These are phyloP conservation scores for Calonectria montana DNA, from an alignment of 2,329 filamentous ascomycete genomes.

Conservation along the genomic window DNA sequence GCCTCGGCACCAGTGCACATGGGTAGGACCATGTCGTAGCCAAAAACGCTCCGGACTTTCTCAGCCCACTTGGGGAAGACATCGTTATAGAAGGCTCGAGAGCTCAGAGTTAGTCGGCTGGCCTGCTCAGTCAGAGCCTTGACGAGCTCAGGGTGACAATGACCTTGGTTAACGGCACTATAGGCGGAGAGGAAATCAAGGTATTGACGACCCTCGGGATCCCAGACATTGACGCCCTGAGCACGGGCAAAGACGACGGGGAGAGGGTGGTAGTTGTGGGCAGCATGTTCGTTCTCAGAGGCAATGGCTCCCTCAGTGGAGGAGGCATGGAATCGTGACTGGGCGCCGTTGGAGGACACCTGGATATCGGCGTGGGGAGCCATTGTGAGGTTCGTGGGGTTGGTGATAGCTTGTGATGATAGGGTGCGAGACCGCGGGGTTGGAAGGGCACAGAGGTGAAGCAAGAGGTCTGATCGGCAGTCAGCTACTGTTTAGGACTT, in stretches of 20 bases:
- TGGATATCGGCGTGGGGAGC: constrained; percentile 67
- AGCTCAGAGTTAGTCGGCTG: constrained; percentile 88
- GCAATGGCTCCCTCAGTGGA: constrained; percentile 85
- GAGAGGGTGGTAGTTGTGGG: constrained; percentile 98
- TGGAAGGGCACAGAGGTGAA: constrained; percentile 7
- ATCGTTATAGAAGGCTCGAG: constrained; percentile 97
- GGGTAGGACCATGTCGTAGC: constrained; percentile 96
- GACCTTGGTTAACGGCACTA: constrained; percentile 97
- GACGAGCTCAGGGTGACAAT: constrained; percentile 96
- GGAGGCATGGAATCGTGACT: constrained; percentile 74
- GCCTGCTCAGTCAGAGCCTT: constrained; percentile 92
- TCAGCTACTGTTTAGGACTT: neutral
- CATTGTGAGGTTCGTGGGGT: constrained; percentile 54
- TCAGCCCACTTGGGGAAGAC: constrained; percentile 96
- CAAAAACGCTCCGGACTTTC: constrained; percentile 88
- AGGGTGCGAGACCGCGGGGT: constrained; percentile 10
- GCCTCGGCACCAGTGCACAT: constrained; percentile 98
- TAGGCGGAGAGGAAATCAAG: constrained; percentile 98
- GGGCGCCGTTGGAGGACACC: constrained; percentile 39
- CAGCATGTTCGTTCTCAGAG: constrained; percentile 85
- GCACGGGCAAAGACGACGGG: constrained; percentile 93
- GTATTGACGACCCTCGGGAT: constrained; percentile 95
- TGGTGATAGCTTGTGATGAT: constrained; percentile 1
- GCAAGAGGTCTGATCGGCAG: neutral
- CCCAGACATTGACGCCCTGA: constrained; percentile 91